Evolutionary conservation across 176 grass and related monocot species (phyloP).

Genomic region (Bromus sterilis): DNA sequence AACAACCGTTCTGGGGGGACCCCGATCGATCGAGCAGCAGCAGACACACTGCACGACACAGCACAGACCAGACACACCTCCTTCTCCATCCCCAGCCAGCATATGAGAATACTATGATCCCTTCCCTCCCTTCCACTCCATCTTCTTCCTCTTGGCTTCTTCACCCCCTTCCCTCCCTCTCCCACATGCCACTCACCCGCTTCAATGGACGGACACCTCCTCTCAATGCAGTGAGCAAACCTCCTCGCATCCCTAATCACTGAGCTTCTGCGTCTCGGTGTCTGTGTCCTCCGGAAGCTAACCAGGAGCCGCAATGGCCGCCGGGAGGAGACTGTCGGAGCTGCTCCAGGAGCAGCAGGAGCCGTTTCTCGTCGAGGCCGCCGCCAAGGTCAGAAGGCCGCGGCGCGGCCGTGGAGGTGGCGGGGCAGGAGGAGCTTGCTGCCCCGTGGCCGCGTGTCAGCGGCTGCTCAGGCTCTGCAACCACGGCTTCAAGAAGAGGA

Average conservation of each 20-base stretch:
- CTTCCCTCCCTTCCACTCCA: neutral
- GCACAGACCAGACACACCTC: neutral
- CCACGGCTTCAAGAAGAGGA: conserved; percentile 45
- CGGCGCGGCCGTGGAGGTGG: neutral
- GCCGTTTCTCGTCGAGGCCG: conserved; percentile 77
- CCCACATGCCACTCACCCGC: neutral
- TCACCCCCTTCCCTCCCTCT: neutral
- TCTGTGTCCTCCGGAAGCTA: neutral
- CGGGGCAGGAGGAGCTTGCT: neutral
- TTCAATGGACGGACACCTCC: neutral
- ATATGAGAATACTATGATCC: conserved; percentile 30
- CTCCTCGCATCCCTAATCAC: neutral
- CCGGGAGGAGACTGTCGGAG: conserved; percentile 78
- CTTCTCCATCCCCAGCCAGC: neutral
- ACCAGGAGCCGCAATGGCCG: conserved; percentile 14
- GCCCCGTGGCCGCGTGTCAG: conserved; percentile 36
- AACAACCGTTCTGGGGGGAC: conserved; percentile 41
- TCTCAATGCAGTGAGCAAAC: neutral
- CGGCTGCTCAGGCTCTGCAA: conserved; percentile 50
- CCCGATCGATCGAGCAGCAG: neutral
- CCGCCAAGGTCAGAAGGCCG: neutral
- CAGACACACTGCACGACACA: neutral
- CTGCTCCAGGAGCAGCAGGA: conserved; percentile 94
- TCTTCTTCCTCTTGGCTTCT: neutral
- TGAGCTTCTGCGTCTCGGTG: neutral